Conservation (phyloP, 306 rosid species). For the Fragaria nilgerrensis region DNA sequence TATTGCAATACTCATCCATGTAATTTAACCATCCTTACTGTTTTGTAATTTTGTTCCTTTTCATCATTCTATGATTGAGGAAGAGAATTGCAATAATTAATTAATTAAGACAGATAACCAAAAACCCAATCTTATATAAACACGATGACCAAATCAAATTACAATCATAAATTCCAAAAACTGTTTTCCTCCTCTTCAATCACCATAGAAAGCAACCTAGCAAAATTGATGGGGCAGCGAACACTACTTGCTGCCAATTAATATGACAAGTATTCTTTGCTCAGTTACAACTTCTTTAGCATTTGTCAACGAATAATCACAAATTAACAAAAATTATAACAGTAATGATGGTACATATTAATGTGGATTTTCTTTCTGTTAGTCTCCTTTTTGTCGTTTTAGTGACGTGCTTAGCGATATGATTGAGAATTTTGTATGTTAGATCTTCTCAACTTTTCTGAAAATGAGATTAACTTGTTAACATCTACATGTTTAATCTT, state of each 20-base stretch:
- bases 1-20: neutral
- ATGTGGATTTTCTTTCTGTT: neutral
- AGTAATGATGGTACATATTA: neutral
- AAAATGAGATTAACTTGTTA: too few relatives aligned
- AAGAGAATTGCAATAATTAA: neutral
- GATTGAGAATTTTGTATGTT: too few relatives aligned
- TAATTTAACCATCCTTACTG: too few relatives aligned
- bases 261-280: neutral
- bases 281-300: neutral
- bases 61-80: neutral
- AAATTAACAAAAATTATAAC: neutral
- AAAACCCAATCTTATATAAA: neutral
- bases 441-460: too few relatives aligned
- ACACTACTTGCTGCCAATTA: neutral
- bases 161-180: neutral
- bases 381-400: neutral
- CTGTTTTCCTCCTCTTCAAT: neutral
- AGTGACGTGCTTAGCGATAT: neutral
- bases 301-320: neutral
- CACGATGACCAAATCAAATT: neutral
- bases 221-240: slow-evolving; percentile 1
- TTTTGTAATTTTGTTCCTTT: neutral
- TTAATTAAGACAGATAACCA: neutral
- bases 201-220: neutral
- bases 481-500: too few relatives aligned